Evolutionary conservation across 1,284 basidiomycete genomes (phyloP).

Genomic region (Irpex rosettiformis): DNA sequence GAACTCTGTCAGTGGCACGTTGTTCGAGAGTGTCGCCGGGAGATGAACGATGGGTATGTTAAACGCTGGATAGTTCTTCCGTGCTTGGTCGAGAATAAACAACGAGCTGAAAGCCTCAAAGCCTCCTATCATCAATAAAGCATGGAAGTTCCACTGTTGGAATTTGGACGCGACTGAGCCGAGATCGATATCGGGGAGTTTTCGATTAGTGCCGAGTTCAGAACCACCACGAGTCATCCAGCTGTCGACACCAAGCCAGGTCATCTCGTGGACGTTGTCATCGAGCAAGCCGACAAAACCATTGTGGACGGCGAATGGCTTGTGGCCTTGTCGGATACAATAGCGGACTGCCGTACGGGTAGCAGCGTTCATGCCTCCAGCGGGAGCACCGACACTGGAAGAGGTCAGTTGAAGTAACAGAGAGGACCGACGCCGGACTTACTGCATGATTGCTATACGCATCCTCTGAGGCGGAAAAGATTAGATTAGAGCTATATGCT

Average conservation of each 20-base stretch:
- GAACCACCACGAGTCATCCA: constrained; percentile 98
- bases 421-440: constrained; percentile 30
- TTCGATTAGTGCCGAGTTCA: constrained; percentile 95
- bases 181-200: constrained; percentile 82
- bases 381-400: constrained; percentile 88
- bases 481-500: neutral
- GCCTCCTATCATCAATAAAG: constrained; percentile 88
- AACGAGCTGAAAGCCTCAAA: constrained; percentile 92
- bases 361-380: constrained; percentile 98
- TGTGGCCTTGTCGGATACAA: constrained; percentile 91
- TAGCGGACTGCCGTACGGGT: constrained; percentile 93
- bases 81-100: constrained; percentile 74
- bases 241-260: constrained; percentile 97
- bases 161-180: constrained; percentile 87
- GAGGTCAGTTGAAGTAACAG: neutral
- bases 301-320: constrained; percentile 89
- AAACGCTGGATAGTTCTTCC: constrained; percentile 85
- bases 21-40: constrained; percentile 96
- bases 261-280: constrained; percentile 80
- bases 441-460: constrained; percentile 92
- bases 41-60: constrained; percentile 92
- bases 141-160: constrained; percentile 84
- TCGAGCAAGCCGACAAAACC: constrained; percentile 94
- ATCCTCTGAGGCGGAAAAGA: constrained; percentile 51
- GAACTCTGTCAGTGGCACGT: constrained; percentile 96